phyloP scores from a whole-genome alignment of 108 stramenopile genomes.

The Conticribra guillardii region DNA sequence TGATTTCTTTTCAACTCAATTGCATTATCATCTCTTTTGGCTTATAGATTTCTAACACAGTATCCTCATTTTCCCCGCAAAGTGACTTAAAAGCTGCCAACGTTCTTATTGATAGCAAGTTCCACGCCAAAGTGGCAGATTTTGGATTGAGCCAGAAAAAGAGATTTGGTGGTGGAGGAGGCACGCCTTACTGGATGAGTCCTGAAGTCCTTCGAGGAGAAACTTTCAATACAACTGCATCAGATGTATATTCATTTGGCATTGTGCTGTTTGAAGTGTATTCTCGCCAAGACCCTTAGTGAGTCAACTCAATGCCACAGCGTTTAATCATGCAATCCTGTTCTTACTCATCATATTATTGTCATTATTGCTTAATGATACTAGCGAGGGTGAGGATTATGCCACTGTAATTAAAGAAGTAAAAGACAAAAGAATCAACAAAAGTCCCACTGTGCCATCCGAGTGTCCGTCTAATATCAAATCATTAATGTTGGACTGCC shows the following conservation, averaged over 20 bases:
- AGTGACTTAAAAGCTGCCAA: conserved; percentile 66
- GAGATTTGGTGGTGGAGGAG: conserved; percentile 52
- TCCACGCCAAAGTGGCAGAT: conserved; percentile 69
- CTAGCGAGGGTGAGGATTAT: conserved; percentile 52
- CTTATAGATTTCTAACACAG: too few relatives aligned
- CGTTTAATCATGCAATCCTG: too few relatives aligned
- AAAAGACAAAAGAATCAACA: conserved; percentile 45
- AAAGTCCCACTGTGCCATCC: conserved; percentile 53
- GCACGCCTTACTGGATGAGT: conserved; percentile 98
- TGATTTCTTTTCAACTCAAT: too few relatives aligned
- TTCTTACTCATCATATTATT: too few relatives aligned
- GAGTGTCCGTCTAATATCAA: conserved; percentile 32
- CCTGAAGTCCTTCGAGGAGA: conserved; percentile 76
- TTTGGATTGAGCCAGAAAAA: conserved; percentile 64
- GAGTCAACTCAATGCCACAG: too few relatives aligned
- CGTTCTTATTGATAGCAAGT: conserved; percentile 59
- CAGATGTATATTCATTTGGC: conserved; percentile 73
- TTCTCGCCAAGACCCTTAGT: conserved; percentile 59
- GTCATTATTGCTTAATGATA: too few relatives aligned
- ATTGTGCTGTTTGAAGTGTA: conserved; percentile 68
- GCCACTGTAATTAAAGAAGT: conserved; percentile 39
- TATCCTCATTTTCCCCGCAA: too few relatives aligned
- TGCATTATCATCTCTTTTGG: too few relatives aligned
- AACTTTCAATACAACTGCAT: conserved; percentile 42
- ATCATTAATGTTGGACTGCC: conserved; percentile 49